A percentile compares a stretch with the other conserved stretches of the same genome.
Conservation (phyloP, 139 green algal genomes). For the Chlorella sp. region DNA sequence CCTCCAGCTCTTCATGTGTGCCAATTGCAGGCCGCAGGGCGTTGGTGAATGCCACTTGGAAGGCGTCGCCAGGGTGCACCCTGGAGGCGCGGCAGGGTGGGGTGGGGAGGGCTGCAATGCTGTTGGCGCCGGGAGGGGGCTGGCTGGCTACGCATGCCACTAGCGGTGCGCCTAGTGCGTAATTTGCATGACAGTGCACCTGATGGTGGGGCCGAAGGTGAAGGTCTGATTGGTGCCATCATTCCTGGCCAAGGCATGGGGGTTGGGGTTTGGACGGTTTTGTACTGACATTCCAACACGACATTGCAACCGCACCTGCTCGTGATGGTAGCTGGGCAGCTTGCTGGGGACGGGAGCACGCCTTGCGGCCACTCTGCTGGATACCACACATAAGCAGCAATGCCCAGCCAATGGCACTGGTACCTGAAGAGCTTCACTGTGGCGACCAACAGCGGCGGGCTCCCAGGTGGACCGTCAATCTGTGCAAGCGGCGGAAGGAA, state of each 20-base stretch:
- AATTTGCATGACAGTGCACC: no score
- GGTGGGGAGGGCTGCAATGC: background rate
- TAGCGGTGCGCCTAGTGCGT: no score
- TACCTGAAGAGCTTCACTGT: background rate
- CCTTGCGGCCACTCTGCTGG: no score
- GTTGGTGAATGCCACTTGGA: background rate
- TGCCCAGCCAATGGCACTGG: no score
- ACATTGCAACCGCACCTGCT: no score
- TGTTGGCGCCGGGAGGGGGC: background rate
- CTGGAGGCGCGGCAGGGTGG: background rate
- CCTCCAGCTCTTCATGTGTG: background rate
- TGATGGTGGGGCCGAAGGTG: background rate
- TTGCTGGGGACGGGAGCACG: no score
- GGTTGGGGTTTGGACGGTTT: no score
- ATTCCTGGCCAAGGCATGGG: no score
- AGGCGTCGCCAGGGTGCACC: background rate
- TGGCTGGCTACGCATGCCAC: no score
- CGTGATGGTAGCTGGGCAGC: no score
- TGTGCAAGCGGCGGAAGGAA: background rate
- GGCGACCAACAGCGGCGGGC: background rate
- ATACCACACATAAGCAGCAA: no score
- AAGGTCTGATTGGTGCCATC: background rate
- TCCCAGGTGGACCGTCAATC: background rate
- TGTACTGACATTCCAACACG: no score
- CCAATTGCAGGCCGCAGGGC: background rate